Base-by-base conservation (phyloP, 148 eudicot genomes). In the Silene latifolia region DNA sequence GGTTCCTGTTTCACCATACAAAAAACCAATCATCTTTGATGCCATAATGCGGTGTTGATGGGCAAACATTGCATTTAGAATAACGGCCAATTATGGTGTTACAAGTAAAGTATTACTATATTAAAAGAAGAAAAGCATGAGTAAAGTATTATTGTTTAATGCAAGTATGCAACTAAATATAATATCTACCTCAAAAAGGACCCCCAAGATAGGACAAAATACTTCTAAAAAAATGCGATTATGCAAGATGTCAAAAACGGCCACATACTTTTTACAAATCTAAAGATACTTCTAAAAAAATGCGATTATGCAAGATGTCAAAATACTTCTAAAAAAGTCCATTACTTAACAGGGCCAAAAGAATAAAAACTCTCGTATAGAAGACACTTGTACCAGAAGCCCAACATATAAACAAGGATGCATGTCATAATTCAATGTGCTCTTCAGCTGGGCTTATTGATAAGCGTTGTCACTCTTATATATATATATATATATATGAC, bases 1-100 rank as follows among this genome's bases (percentile, higher is more conserved):
- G 80, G 72, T 84, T 84, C 86, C 86, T 84, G 84, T 44, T 65
- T 48, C 72, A 44, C 29, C 79, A 71, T 17, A 67, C 21, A 53
- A 69, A 74, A 42, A 67, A 32, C 1, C 51, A 47, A 69, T 69
- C 24, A 19, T 47, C 48, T 19, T 68, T 20, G 69, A 72, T 59
- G 56, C 67, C 64, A 25, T 62, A 72, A 46, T 67, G 42, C 35
- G 63, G 21, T 69, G 67, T 46, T 62, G 64, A 74, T 53, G 48
- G 51, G 77, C 35, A 76, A 48, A 76, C n/a, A 15, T 27, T 57
- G 29, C 39, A 15, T 56, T 67, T 61, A 27, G 54, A 70, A 77
- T 8, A 24, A 47, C 68, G 59, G 24, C 32, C 19, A 71, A 63
- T 69, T 60, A 69, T 71, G 62, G 32, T 11, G 8, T 63, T 20